These are phyloP conservation scores for Aegilops longissima DNA, from an alignment of 176 grass and related monocot species.

Conservation along the genomic window DNA sequence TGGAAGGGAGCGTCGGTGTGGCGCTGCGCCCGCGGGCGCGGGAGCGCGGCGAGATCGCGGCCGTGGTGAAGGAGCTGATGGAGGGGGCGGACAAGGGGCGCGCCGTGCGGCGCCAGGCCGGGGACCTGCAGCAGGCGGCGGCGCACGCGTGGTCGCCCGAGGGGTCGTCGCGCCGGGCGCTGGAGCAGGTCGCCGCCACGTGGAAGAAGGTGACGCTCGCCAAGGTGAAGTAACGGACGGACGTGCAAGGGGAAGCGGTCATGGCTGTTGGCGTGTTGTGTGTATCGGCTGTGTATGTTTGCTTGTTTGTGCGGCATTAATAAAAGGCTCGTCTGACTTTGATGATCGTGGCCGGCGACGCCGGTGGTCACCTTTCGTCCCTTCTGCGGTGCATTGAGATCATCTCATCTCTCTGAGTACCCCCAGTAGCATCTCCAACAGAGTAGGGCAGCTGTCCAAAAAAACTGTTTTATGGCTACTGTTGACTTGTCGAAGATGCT, in stretches of 20 bases:
- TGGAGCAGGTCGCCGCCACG: not conserved
- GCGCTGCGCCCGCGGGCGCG: slow-evolving; percentile 12
- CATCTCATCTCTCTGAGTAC: too few relatives aligned
- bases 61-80: not conserved
- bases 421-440: too few relatives aligned
- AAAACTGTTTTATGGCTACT: too few relatives aligned
- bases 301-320: too few relatives aligned
- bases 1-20: slow-evolving; percentile 9
- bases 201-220: not conserved
- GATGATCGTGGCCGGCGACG: too few relatives aligned
- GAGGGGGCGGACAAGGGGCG: not conserved
- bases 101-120: not conserved
- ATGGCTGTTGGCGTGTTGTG: not conserved
- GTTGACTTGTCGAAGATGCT: too few relatives aligned
- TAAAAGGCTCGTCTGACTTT: too few relatives aligned
- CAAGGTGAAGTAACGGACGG: not conserved
- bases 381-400: too few relatives aligned
- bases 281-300: too few relatives aligned
- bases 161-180: not conserved
- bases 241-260: not conserved
- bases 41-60: not conserved
- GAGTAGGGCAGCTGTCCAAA: too few relatives aligned
- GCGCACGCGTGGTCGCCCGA: not conserved
- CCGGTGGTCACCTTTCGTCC: too few relatives aligned
- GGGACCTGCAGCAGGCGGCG: not conserved